Percentiles rank a stretch among this genome's conserved stretches.
Evolutionary conservation across 2,329 filamentous ascomycete species (phyloP).

Genomic region (Leptographium radiaticola): DNA sequence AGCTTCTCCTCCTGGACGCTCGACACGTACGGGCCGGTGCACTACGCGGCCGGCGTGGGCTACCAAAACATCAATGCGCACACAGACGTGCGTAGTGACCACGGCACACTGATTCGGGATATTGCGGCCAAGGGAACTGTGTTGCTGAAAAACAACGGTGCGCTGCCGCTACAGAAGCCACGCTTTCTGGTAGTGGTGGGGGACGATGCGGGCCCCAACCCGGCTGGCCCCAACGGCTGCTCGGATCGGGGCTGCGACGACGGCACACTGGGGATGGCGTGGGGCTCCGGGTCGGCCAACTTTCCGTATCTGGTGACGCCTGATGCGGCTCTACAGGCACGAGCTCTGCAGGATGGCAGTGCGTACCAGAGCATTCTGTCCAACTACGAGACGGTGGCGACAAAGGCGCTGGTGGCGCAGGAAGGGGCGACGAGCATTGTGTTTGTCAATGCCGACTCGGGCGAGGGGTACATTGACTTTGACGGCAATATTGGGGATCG

Average conservation of each 20-base stretch:
- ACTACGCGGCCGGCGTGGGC: conserved; percentile 46
- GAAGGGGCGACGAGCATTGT: conserved; percentile 63
- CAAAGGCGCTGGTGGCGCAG: conserved; percentile 45
- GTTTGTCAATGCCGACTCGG: conserved; percentile 77
- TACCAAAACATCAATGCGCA: conserved; percentile 60
- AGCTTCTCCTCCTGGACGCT: conserved; percentile 86
- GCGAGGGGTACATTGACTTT: conserved; percentile 75
- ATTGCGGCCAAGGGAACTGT: conserved; percentile 72
- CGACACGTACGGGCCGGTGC: conserved; percentile 58
- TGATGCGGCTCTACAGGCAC: conserved; percentile 52
- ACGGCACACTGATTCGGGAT: conserved; percentile 60
- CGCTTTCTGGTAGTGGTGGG: conserved; percentile 67
- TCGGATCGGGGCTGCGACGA: conserved; percentile 47
- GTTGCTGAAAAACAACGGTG: conserved; percentile 75
- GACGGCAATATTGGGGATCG: conserved; percentile 81
- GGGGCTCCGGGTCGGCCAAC: conserved; percentile 63
- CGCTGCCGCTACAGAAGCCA: conserved; percentile 66
- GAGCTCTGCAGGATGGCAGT: conserved; percentile 45
- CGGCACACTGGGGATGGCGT: conserved; percentile 60
- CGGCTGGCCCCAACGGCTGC: conserved; percentile 68
- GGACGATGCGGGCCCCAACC: conserved; percentile 67
- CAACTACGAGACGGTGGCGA: conserved; percentile 50
- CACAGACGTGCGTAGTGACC: conserved; percentile 69
- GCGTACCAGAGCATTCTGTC: conserved; percentile 54
- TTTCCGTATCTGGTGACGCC: conserved; percentile 69